Base-by-base conservation (phyloP, 1,284 basidiomycete genomes). In the Cerrena zonata region DNA sequence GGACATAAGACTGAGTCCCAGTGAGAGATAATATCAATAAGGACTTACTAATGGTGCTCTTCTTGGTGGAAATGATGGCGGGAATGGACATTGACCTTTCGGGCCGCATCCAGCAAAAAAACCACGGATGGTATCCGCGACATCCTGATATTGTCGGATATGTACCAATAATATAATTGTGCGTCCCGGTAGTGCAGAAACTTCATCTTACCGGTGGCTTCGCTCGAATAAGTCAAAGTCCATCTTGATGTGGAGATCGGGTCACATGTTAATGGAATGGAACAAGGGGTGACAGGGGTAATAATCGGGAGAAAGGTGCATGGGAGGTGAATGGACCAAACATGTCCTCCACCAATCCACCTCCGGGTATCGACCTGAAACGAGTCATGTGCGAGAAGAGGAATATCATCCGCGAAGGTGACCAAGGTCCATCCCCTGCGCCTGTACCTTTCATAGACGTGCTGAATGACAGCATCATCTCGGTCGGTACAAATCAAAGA, bases 401-500 rank as follows among this genome's bases (percentile, higher is more conserved):
- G 2, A 19, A 22, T 13, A 34, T n/a, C 25, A 13, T 12, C 5
- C 19, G n/a, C 13, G 19, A 42, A 23, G 4, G 19, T 42, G 19
- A 39, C 21, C 19, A 47, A 3, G 4, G 36, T 24, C 46, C 46
- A 47, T 23, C 46, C 46, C 13, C 46, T 15, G 5, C 38, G n/a
- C n/a, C 36, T 23, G 25, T 47, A 47, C 22, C 38, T 47, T 5
- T 47, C 36, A 34, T 7, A 34, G 7, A 34, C 30, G 7, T 15
- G 7, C 4, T 30, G 5, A 18, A 34, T 34, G 19, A n/a, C 44
- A 12, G 25, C 41, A 22, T 23, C 19, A 42, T 42, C 24, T 27
- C 13, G 13, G 25, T 13, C 19, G n/a, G 41, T 24, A 22, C 42
- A 46, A 11, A 57, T 43, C 12, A 57, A 41, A 12, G 52, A 30